phyloP scores from a whole-genome alignment of 1,139 yeast species.

The Sugiyamaella castrensis region DNA sequence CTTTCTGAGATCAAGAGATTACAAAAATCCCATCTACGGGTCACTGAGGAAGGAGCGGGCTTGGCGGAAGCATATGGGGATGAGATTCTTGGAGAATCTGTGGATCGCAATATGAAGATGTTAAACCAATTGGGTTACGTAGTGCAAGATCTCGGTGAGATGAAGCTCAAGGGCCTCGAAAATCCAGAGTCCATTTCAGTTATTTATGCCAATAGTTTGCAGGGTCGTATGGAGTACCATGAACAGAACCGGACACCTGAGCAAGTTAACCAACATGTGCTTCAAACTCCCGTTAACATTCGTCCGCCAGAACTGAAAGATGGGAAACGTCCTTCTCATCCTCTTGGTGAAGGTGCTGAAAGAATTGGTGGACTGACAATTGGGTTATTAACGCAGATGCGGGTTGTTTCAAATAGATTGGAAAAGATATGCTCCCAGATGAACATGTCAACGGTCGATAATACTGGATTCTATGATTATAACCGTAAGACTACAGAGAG shows the following conservation, averaged over 20 bases:
- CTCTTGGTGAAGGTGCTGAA: constrained; percentile 17
- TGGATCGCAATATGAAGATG: constrained; percentile 65
- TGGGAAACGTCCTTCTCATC: constrained; percentile 10
- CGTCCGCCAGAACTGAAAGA: neutral
- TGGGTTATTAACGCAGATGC: constrained; percentile 45
- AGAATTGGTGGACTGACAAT: constrained; percentile 26
- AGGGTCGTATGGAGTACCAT: constrained; percentile 51
- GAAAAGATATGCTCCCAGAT: constrained; percentile 47
- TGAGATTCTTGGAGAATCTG: constrained; percentile 56
- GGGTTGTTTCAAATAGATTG: constrained; percentile 48
- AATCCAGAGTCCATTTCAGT: constrained; percentile 85
- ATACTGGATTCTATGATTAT: constrained; percentile 19
- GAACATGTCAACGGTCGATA: constrained; percentile 20
- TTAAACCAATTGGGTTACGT: constrained; percentile 68
- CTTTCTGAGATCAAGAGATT: constrained; percentile 65
- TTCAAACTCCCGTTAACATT: constrained; percentile 4
- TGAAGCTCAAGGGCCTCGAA: constrained; percentile 89
- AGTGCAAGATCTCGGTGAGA: constrained; percentile 76
- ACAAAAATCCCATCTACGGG: constrained; percentile 50
- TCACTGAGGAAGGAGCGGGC: constrained; percentile 39
- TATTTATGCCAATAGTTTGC: constrained; percentile 66
- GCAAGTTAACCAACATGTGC: constrained; percentile 16
- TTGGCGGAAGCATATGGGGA: constrained; percentile 60
- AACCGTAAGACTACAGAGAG: constrained; percentile 33
- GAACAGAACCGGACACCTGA: constrained; percentile 33